These are phyloP conservation scores for Ophiocordyceps robertsii DNA, from an alignment of 2,329 filamentous ascomycete genomes.

Conservation along the genomic window DNA sequence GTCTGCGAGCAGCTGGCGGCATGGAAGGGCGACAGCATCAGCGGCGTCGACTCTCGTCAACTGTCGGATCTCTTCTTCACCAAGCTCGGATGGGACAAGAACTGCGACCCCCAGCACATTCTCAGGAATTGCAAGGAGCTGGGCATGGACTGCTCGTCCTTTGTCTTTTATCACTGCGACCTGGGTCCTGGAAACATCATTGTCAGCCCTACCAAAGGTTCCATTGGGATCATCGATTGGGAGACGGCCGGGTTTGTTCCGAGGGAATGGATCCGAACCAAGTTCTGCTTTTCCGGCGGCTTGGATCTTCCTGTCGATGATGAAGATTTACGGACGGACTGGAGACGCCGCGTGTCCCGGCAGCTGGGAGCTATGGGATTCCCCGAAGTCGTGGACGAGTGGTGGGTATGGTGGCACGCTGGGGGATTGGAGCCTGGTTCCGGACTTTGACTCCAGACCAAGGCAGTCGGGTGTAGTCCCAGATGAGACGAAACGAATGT, in stretches of 20 bases:
- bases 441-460: too few relatives aligned
- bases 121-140: constrained; percentile 5
- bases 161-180: constrained; percentile 16
- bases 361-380: too few relatives aligned
- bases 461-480: too few relatives aligned
- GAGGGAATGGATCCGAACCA: constrained; percentile 17
- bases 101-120: background rate
- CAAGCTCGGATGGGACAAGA: background rate
- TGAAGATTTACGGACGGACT: too few relatives aligned
- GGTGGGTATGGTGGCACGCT: too few relatives aligned
- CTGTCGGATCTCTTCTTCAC: constrained; percentile 3
- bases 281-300: constrained; percentile 16
- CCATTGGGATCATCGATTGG: constrained; percentile 19
- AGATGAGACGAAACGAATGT: too few relatives aligned
- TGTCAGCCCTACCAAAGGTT: too few relatives aligned
- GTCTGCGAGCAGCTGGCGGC: background rate
- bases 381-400: too few relatives aligned
- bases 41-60: constrained; percentile 7
- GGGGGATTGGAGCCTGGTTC: too few relatives aligned
- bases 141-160: constrained; percentile 14
- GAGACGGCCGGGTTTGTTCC: constrained; percentile 17
- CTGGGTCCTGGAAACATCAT: constrained; percentile 17
- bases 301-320: too few relatives aligned
- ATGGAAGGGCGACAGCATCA: constrained; percentile 1
- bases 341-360: too few relatives aligned